Percentiles rank a stretch among this genome's conserved stretches.
Evolutionary conservation across 495 filamentous ascomycete genomes (phyloP).

Genomic region (Penicillium waksmanii): DNA sequence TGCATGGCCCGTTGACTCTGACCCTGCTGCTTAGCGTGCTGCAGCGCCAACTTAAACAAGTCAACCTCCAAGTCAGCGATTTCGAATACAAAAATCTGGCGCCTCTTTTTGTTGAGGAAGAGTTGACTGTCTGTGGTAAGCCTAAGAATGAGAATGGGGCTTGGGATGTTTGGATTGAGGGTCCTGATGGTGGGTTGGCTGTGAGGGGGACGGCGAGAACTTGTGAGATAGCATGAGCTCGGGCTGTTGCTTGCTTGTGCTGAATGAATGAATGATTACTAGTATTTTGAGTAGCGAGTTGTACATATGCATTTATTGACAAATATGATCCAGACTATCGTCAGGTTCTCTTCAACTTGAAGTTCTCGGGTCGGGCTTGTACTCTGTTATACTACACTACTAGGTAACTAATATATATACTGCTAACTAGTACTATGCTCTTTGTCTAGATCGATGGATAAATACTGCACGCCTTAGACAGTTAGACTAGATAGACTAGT

Average conservation of each 20-base stretch:
- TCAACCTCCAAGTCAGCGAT: conserved; percentile 35
- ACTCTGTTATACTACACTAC: no score
- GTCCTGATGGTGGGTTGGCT: conserved; percentile 57
- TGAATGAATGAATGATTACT: no score
- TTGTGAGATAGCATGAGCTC: neutral
- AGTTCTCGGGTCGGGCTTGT: no score
- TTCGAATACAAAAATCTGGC: conserved; percentile 84
- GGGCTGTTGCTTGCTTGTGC: neutral
- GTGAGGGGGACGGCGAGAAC: conserved; percentile 58
- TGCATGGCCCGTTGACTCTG: conserved; percentile 85
- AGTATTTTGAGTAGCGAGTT: no score
- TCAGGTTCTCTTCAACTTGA: no score
- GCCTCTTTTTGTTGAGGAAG: conserved; percentile 75
- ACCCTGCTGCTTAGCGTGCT: conserved; percentile 72
- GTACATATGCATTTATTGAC: no score
- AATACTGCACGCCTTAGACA: no score
- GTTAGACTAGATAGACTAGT: no score
- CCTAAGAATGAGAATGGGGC: conserved; percentile 30
- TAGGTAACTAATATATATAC: no score
- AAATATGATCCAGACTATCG: no score
- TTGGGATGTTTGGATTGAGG: conserved; percentile 73
- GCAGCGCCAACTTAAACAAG: conserved; percentile 45
- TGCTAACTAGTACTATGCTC: no score
- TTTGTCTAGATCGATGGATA: no score
- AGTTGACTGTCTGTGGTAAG: conserved; percentile 61